Evolutionary conservation across 495 filamentous ascomycete genomes (phyloP).

Genomic region (Talaromyces ruber): DNA sequence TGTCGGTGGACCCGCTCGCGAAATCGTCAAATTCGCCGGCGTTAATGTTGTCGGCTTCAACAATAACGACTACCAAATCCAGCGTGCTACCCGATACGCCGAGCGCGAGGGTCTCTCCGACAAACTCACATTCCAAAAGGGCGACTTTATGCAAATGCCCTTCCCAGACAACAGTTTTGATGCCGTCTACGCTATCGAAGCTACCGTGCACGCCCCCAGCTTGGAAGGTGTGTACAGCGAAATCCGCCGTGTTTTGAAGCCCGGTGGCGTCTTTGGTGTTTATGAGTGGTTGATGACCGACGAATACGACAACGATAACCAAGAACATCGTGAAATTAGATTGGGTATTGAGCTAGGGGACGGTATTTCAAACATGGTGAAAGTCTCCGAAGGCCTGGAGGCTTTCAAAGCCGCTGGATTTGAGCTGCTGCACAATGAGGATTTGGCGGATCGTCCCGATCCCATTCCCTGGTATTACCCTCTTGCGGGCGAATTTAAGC

Average conservation of each 20-base stretch:
- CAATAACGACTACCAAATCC: slow-evolving; percentile 99
- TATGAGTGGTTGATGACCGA: slow-evolving; percentile 99
- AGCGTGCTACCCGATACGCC: slow-evolving; percentile 83
- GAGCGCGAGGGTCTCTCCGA: slow-evolving; percentile 68
- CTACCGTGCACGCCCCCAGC: slow-evolving; percentile 89
- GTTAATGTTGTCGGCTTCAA: slow-evolving; percentile 87
- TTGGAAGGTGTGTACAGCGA: slow-evolving; percentile 92
- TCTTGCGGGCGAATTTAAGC: slow-evolving; percentile 70
- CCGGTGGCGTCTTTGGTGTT: slow-evolving; percentile 91
- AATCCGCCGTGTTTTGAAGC: slow-evolving; percentile 93
- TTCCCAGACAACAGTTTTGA: slow-evolving; percentile 91
- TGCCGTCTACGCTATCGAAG: slow-evolving; percentile 96
- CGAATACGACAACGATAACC: slow-evolving; percentile 81
- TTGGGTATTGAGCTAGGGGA: slow-evolving; percentile 94
- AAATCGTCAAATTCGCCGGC: slow-evolving; percentile 93
- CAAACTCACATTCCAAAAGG: slow-evolving; percentile 86
- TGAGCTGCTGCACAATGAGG: slow-evolving; percentile 76
- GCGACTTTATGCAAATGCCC: slow-evolving; percentile 99
- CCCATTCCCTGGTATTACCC: slow-evolving; percentile 92
- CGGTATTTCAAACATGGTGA: slow-evolving; percentile 98
- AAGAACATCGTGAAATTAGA: slow-evolving; percentile 82
- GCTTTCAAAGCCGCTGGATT: slow-evolving; percentile 91
- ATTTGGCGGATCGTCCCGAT: slow-evolving; percentile 77
- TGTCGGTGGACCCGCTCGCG: slow-evolving; percentile 93
- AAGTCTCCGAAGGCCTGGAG: slow-evolving; percentile 67